phyloP scores from a whole-genome alignment of 2,329 filamentous ascomycete species.

The Ophiocordyceps polyrhachis-furcata region DNA sequence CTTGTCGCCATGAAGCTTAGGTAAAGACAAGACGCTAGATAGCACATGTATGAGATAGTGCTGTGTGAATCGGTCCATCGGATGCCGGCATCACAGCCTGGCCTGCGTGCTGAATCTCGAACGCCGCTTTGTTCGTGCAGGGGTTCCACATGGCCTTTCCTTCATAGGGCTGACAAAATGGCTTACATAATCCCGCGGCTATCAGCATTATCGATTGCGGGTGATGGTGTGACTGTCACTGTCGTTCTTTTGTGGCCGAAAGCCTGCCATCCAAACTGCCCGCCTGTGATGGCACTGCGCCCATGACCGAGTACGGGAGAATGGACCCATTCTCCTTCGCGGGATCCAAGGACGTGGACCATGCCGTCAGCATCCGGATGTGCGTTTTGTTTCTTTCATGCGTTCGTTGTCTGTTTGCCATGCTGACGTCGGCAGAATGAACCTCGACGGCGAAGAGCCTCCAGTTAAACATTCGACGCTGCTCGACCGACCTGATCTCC shows the following conservation, averaged over 20 bases:
- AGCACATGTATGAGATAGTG: too few relatives aligned
- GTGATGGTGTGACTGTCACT: too few relatives aligned
- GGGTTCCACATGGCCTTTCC: too few relatives aligned
- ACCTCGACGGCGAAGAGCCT: slow-evolving; percentile 25
- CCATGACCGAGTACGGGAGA: slow-evolving; percentile 20
- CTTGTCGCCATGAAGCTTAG: background rate
- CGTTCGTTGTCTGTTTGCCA: slow-evolving; percentile 5
- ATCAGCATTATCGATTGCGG: too few relatives aligned
- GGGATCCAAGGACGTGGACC: slow-evolving; percentile 65
- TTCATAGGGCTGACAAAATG: too few relatives aligned
- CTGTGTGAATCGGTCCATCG: too few relatives aligned
- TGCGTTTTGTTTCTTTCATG: slow-evolving; percentile 14
- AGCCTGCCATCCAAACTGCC: slow-evolving; percentile 8
- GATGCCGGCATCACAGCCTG: too few relatives aligned
- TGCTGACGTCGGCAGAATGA: slow-evolving; percentile 17
- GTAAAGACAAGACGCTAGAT: too few relatives aligned
- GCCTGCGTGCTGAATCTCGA: too few relatives aligned
- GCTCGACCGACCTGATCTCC: slow-evolving; percentile 57
- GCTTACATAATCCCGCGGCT: too few relatives aligned
- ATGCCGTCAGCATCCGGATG: slow-evolving; percentile 52
- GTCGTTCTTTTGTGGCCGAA: too few relatives aligned
- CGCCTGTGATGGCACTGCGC: slow-evolving; percentile 6
- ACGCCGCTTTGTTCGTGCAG: too few relatives aligned
- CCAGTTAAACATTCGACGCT: slow-evolving; percentile 43
- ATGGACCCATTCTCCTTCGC: slow-evolving; percentile 98